Evolutionary conservation across 139 green algal species (phyloP).

Genomic region (Chlorella ohadii): DNA sequence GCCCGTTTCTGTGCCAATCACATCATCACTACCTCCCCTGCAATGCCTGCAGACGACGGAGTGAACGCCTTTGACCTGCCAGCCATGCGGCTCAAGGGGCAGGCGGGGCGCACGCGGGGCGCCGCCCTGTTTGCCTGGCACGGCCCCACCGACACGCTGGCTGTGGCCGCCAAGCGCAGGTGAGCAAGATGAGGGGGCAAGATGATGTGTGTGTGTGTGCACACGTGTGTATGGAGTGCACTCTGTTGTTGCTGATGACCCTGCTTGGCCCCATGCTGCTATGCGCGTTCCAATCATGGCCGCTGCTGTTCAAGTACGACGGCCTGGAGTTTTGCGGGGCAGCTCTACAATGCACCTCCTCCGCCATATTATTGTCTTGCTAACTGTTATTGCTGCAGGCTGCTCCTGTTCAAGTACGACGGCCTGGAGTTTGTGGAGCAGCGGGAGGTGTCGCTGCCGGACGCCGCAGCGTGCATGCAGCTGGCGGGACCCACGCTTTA

Average conservation of each 20-base stretch:
- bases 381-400: not conserved
- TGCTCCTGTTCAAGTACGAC: conserved; percentile 53
- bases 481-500: conserved; percentile 51
- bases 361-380: no score
- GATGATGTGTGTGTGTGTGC: no score
- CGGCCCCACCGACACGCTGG: conserved; percentile 39
- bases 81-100: conserved; percentile 33
- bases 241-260: no score
- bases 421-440: conserved; percentile 59
- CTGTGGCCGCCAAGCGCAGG: conserved; percentile 48
- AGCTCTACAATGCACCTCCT: no score
- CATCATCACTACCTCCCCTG: no score
- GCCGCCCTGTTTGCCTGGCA: conserved; percentile 60
- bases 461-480: conserved; percentile 34
- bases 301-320: conserved; percentile 50
- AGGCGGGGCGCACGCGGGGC: conserved; percentile 38
- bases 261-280: no score
- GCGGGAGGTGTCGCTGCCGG: conserved; percentile 57
- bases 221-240: no score
- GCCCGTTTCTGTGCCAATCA: no score
- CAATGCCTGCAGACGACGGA: conserved; percentile 37
- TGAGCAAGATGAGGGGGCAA: not conserved
- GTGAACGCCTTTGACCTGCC: conserved; percentile 47
- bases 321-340: conserved; percentile 47
- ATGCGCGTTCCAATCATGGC: no score